A percentile compares a stretch with the other conserved stretches of the same genome.
phyloP scores from a whole-genome alignment of 2,329 filamentous ascomycete species.

The Lachnellula arida region DNA sequence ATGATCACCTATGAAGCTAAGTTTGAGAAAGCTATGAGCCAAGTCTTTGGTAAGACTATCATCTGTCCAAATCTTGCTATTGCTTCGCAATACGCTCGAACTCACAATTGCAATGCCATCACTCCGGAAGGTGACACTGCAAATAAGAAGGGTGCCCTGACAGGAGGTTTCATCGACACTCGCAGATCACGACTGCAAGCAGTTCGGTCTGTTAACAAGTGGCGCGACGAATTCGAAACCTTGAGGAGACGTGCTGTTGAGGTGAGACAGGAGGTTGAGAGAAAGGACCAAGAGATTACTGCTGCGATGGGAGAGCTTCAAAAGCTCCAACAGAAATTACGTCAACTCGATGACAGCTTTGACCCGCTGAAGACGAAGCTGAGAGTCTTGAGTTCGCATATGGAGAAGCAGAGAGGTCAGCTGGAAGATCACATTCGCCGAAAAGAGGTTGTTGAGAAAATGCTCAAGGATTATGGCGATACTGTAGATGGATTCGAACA shows the following conservation, averaged over 20 bases:
- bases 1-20: constrained; percentile 74
- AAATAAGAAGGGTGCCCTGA: constrained; percentile 92
- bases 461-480: constrained; percentile 71
- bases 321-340: constrained; percentile 73
- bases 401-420: constrained; percentile 68
- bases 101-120: constrained; percentile 86
- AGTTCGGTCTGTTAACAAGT: constrained; percentile 68
- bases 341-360: constrained; percentile 76
- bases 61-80: constrained; percentile 87
- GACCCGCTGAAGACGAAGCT: constrained; percentile 75
- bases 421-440: constrained; percentile 64
- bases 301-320: constrained; percentile 77
- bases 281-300: constrained; percentile 85
- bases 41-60: constrained; percentile 93
- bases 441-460: constrained; percentile 66
- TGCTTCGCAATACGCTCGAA: constrained; percentile 85
- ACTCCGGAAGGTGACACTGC: constrained; percentile 92
- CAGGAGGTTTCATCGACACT: constrained; percentile 88
- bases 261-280: constrained; percentile 66
- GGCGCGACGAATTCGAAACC: constrained; percentile 68
- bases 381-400: constrained; percentile 65
- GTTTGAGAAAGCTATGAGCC: constrained; percentile 83
- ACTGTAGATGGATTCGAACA: constrained; percentile 72
- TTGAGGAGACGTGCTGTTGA: constrained; percentile 59
- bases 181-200: constrained; percentile 83